phyloP scores from a whole-genome alignment of 1,284 basidiomycete genomes.

The Ustilago bromivora region DNA sequence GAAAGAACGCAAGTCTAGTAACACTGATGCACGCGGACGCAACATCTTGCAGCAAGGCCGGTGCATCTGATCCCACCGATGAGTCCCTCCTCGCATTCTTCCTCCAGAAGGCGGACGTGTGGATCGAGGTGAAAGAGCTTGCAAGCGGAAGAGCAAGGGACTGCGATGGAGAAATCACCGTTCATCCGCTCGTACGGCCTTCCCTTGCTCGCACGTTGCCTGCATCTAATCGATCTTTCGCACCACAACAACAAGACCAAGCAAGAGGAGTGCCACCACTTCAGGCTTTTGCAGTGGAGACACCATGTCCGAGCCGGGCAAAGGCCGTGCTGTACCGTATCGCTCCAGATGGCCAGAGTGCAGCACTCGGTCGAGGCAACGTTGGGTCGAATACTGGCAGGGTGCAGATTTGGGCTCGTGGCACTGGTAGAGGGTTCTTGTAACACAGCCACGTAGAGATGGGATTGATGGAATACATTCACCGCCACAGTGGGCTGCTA shows the following conservation, averaged over 20 bases:
- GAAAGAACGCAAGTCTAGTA: constrained; percentile 37
- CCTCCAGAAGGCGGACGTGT: constrained; percentile 41
- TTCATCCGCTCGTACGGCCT: constrained; percentile 44
- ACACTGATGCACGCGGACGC: constrained; percentile 52
- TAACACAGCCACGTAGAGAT: constrained; percentile 1
- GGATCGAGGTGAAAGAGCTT: constrained; percentile 58
- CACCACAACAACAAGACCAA: not conserved
- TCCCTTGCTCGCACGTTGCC: constrained; percentile 29
- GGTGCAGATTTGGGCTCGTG: constrained; percentile 50
- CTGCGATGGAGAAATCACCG: constrained; percentile 57
- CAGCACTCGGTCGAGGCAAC: constrained; percentile 34
- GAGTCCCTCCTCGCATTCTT: constrained; percentile 30
- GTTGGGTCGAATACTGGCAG: constrained; percentile 39
- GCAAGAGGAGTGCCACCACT: constrained; percentile 26
- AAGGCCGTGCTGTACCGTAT: constrained; percentile 51
- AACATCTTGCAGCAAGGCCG: constrained; percentile 42
- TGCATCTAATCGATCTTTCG: not conserved
- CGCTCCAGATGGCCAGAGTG: constrained; percentile 48
- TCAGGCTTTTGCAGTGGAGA: constrained; percentile 44
- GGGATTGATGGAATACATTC: constrained; percentile 20
- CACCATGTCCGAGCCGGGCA: constrained; percentile 42
- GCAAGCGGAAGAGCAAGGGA: constrained; percentile 51
- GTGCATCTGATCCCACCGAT: constrained; percentile 43
- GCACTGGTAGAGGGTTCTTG: constrained; percentile 49
- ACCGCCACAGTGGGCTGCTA: not conserved